Evolutionary conservation across 352 stramenopile species (phyloP), one percentile per base, ranked within the genome.

Genomic region (Poterioochromonas sp.): DNA sequence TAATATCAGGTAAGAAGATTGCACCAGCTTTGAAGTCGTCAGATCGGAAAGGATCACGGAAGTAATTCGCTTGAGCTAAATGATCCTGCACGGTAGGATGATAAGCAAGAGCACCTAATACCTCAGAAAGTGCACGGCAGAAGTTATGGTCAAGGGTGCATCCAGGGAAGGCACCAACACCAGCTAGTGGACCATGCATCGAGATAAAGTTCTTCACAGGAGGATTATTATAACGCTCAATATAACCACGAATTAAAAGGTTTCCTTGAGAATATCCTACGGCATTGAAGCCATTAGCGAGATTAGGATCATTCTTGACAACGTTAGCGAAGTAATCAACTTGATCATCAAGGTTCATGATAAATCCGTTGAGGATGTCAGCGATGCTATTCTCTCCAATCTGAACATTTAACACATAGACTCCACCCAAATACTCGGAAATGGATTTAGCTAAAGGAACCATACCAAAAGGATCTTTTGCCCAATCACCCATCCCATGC

Each of bases 251-350:
- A 79, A 96, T 93, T 26, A 97, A 81, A 63, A 95, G 88, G 63
- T 96, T 96, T 1, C 93, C 93, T 87, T 97, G 93, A 34, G 90
- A 96, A 70, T 97, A 94, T 0, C 93, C 93, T 49, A 92, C 87
- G 0, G 87, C 90, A 85, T 97, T 95, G 82, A 97, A 97, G n/a
- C 93, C 92, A 35, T 86, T 84, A 0, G 78, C 73, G 1, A 97
- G 86, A 2, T 91, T 84, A 0, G 88, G 79, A 76, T 97, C 91
- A 83, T 86, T 77, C 77, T 79, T 81, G 41, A 97, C 85, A 64
- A 86, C 84, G n/a, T 85, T 80, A 0, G 92, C 91, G 84, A 97
- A 97, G 63, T 90, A 81, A 29, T 94, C 90, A 15, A 95, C 86
- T 65, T 91, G 88, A 12, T 87, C 87, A 80, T 96, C 86, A 91